Conservation (phyloP, 2,329 filamentous ascomycete species). For the Neopestalotiopsis clavispora region DNA sequence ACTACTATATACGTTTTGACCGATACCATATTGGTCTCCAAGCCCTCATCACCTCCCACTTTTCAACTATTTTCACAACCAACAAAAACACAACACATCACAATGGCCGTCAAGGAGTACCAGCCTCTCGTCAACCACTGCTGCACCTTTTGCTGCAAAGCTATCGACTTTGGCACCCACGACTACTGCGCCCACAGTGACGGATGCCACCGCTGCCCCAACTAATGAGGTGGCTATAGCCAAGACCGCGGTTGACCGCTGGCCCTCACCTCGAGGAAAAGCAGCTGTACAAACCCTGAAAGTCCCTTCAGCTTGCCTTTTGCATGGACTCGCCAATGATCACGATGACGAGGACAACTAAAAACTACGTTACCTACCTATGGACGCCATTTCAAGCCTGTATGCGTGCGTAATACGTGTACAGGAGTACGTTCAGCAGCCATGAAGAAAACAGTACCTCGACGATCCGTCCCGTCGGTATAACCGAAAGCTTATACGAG, state of each 20-base stretch:
- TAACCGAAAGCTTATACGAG: background rate
- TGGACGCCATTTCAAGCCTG: background rate
- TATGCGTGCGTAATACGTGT: background rate
- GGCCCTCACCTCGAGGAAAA: background rate
- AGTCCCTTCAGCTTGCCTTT: too few species aligned
- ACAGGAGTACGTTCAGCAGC: background rate
- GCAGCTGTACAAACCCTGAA: background rate
- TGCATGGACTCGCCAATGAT: too few species aligned
- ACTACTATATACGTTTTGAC: slow-evolving; percentile 4
- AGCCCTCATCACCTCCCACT: slow-evolving; percentile 17
- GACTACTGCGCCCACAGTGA: slow-evolving; percentile 48
- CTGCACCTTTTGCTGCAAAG: slow-evolving; percentile 58
- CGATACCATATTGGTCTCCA: slow-evolving; percentile 18
- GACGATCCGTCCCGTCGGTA: background rate
- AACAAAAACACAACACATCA: slow-evolving; percentile 24
- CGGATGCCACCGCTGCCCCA: slow-evolving; percentile 49
- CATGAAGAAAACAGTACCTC: background rate
- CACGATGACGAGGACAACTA: too few species aligned
- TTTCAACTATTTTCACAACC: too few species aligned
- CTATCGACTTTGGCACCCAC: slow-evolving; percentile 54
- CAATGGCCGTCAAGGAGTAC: slow-evolving; percentile 49
- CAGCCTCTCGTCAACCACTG: slow-evolving; percentile 53
- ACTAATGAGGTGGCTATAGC: slow-evolving; percentile 26
- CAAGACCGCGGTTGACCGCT: background rate
- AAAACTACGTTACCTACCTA: too few species aligned